phyloP scores from a whole-genome alignment of 176 grass and related monocot species.

The Carex kokanica region DNA sequence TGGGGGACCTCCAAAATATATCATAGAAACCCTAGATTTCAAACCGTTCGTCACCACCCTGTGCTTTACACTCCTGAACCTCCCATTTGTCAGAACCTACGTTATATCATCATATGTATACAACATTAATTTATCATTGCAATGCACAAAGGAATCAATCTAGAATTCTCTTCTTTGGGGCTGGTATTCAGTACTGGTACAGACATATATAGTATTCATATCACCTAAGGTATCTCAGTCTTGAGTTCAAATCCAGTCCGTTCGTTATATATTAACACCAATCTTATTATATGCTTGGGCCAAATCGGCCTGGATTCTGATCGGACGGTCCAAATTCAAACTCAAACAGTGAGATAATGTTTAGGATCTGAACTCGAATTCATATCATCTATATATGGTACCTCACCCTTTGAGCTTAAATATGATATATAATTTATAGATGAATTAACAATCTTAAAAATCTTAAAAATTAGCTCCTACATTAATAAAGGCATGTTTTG shows the following conservation, averaged over 20 bases:
- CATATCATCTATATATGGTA: too few relatives aligned
- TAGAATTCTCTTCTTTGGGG: not conserved
- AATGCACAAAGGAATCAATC: not conserved
- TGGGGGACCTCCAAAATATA: constrained; percentile 78
- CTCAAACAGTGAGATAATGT: too few relatives aligned
- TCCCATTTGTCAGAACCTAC: constrained; percentile 89
- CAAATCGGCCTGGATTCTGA: too few relatives aligned
- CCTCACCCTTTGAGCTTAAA: too few relatives aligned
- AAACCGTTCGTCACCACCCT: constrained; percentile 81
- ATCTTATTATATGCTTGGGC: too few relatives aligned
- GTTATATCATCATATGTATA: not conserved
- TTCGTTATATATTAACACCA: too few relatives aligned
- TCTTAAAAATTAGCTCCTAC: not conserved
- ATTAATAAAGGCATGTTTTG: not conserved
- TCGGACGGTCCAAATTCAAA: too few relatives aligned
- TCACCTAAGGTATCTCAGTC: too few relatives aligned
- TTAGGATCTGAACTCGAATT: too few relatives aligned
- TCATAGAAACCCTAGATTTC: constrained; percentile 92
- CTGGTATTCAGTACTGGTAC: not conserved
- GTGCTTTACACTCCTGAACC: constrained; percentile 94
- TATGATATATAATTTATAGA: not conserved
- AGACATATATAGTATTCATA: not conserved
- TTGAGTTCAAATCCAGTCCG: too few relatives aligned
- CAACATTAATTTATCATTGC: not conserved
- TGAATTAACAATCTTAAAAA: not conserved